These are phyloP conservation scores for Pythium aphanidermatum DNA, from an alignment of 352 stramenopile species.

Conservation along the genomic window DNA sequence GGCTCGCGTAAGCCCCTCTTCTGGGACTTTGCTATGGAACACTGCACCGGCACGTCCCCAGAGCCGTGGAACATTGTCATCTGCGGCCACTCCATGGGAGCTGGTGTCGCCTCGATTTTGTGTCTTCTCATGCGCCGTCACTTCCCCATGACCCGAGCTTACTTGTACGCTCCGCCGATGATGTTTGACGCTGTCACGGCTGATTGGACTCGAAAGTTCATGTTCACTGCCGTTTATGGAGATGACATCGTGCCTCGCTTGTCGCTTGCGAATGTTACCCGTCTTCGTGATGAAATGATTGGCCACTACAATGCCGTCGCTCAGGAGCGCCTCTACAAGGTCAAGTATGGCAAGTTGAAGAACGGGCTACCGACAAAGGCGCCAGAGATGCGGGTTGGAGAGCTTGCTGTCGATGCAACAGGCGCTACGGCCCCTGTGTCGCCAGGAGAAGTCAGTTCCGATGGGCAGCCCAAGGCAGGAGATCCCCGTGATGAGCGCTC, in stretches of 20 bases:
- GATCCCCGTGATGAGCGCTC: not conserved
- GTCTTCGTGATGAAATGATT: constrained; percentile 64
- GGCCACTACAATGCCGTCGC: constrained; percentile 61
- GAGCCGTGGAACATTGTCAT: constrained; percentile 62
- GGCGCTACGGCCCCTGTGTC: not conserved
- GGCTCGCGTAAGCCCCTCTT: constrained; percentile 50
- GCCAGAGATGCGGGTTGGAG: not conserved
- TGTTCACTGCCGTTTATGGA: constrained; percentile 63
- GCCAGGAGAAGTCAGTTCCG: not conserved
- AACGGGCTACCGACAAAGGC: not conserved
- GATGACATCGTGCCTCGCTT: constrained; percentile 67
- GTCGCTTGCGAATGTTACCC: constrained; percentile 59
- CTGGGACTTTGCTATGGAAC: constrained; percentile 55
- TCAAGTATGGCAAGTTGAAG: constrained; percentile 40
- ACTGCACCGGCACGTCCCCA: constrained; percentile 29
- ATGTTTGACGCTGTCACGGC: constrained; percentile 59
- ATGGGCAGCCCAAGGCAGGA: not conserved
- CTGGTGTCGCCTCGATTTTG: constrained; percentile 67
- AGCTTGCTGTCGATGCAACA: constrained; percentile 11
- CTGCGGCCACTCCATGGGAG: constrained; percentile 78
- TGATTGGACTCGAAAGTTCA: constrained; percentile 52
- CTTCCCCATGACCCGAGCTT: constrained; percentile 49
- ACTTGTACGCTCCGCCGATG: constrained; percentile 58
- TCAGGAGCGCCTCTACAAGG: constrained; percentile 45
- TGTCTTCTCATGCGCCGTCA: constrained; percentile 50